Conservation (phyloP, 108 stramenopile genomes). For the Aurantiochytrium sp. region DNA sequence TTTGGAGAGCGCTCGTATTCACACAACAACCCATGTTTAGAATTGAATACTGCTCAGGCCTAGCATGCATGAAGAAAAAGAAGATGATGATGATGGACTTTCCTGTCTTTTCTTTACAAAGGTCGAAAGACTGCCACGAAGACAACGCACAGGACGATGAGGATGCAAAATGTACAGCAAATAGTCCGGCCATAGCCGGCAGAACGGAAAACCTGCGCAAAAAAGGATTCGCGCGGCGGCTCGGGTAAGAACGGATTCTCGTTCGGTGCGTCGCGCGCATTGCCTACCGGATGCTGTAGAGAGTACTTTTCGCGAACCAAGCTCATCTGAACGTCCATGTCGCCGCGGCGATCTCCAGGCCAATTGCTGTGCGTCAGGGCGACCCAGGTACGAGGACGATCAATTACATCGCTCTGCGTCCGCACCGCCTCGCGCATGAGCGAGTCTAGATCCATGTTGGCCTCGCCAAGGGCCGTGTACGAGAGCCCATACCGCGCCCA, state of each 20-base stretch:
- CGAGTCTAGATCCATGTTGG: neutral
- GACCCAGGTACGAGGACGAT: neutral
- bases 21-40: too few species aligned
- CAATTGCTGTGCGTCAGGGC: neutral
- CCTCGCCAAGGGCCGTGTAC: neutral
- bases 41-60: too few species aligned
- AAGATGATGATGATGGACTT: too few species aligned
- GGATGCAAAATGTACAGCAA: neutral
- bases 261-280: neutral
- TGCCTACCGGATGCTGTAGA: neutral
- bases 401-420: neutral
- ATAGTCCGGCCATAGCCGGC: neutral
- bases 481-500: neutral
- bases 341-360: neutral
- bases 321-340: neutral
- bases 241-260: neutral
- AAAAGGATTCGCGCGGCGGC: neutral
- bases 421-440: constrained; percentile 9
- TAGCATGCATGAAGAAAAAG: too few species aligned
- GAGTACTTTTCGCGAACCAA: neutral
- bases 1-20: too few species aligned
- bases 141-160: neutral
- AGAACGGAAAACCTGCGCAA: neutral
- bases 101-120: neutral
- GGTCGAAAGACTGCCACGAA: neutral